Base-by-base conservation (phyloP, 106 monocot species). In the Acanthochlamys bracteata region DNA sequence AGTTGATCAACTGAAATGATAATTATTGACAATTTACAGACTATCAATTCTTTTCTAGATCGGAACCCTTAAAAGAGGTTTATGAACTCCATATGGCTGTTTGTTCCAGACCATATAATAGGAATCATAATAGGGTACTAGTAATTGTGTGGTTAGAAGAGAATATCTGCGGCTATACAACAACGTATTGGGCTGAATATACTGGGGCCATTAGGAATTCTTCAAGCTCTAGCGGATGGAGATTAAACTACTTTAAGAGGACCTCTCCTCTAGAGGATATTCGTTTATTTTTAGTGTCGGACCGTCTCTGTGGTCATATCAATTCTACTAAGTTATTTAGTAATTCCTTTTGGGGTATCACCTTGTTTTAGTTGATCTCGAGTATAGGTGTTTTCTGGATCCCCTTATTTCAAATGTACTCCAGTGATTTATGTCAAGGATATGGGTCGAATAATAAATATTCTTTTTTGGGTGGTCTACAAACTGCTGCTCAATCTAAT, bases 371-470 rank as follows among this genome's bases (percentile, higher is more conserved):
- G 59, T 26, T 6, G 24, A 59, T 25, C 59, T 59, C 24, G n/a
- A 59, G 59, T 59, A 59, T 59, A 59, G 12, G 59, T 59, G 6
- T 59, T 59, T 59, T 59, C 27, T 59, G 24, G 24, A 25, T 25
- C 21, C 6, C 20, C n/a, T n/a, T 8, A 24, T 59, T 46, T 46
- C 45, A 46, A 46, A 14, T 46, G 14, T 46, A 46, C 45, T 46
- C 45, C 45, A 10, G 14, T 46, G 41, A 56, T 42, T 68, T 42
- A 68, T 68, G 42, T 68, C 57, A 57, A 15, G n/a, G 22, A 68
- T 57, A 57, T 68, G 56, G 20, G 43, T 68, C 42, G 13, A 68
- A 68, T 40, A 68, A 68, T 57, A 68, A 68, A 68, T 68, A 68
- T 57, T 57, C 17, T 42, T 67, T 67, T 55, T 67, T 14, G n/a